Conservation (phyloP, 31 red algal species). For the Bonnemaisonia californica region DNA sequence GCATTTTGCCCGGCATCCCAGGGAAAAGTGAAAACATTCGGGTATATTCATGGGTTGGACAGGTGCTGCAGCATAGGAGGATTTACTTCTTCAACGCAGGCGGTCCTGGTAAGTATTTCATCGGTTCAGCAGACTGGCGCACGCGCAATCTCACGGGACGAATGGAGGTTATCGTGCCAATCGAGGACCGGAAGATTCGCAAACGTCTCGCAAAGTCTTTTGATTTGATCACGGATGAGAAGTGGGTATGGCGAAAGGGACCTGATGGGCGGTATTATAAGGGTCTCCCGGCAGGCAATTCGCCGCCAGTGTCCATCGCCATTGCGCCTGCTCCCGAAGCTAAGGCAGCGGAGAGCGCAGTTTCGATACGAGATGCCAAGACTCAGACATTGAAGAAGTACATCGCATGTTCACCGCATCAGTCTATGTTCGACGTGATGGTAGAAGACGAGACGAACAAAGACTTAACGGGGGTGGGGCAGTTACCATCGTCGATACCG, state of each 20-base stretch:
- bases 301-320: slow-evolving; percentile 45
- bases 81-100: slow-evolving; percentile 92
- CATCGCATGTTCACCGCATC: neutral
- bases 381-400: neutral
- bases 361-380: neutral
- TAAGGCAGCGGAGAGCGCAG: neutral
- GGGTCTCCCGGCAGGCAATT: slow-evolving; percentile 40
- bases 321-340: slow-evolving; percentile 34
- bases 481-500: slow-evolving; percentile 1
- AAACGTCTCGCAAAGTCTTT: slow-evolving; percentile 71
- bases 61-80: slow-evolving; percentile 83
- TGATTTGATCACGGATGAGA: slow-evolving; percentile 65
- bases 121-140: slow-evolving; percentile 92
- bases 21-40: slow-evolving; percentile 90
- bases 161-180: slow-evolving; percentile 78
- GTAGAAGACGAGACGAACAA: neutral
- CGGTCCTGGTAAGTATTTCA: slow-evolving; percentile 77
- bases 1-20: slow-evolving; percentile 71
- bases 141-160: slow-evolving; percentile 72
- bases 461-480: neutral
- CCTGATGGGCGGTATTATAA: slow-evolving; percentile 92
- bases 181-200: slow-evolving; percentile 61
- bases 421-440: slow-evolving; percentile 7
- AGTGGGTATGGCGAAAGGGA: slow-evolving; percentile 84
- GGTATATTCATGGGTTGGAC: slow-evolving; percentile 83